These are phyloP conservation scores for Amanita pseudoporphyria DNA, from an alignment of 768 basidiomycete species.

Conservation along the genomic window DNA sequence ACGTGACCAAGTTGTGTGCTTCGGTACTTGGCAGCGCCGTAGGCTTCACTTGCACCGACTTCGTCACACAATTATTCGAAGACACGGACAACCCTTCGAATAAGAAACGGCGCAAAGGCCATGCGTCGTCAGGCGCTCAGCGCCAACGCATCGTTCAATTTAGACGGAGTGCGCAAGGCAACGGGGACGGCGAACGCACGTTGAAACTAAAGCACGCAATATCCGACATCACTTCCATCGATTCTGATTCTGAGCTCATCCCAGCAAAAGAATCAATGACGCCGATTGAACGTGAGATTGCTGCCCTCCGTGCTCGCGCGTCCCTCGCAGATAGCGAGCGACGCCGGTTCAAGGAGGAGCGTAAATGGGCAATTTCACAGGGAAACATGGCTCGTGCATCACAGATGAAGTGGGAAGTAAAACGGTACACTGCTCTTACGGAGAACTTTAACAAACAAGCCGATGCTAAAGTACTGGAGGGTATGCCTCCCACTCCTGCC, in stretches of 20 bases:
- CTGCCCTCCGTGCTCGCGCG: constrained; percentile 64
- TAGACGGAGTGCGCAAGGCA: constrained; percentile 29
- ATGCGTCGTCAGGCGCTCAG: constrained; percentile 12
- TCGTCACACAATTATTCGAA: constrained; percentile 58
- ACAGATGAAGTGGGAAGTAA: constrained; percentile 80
- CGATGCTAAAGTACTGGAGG: constrained; percentile 56
- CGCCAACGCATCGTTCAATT: constrained; percentile 38
- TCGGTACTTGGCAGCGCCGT: constrained; percentile 59
- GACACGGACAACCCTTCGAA: constrained; percentile 26
- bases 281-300: constrained; percentile 66
- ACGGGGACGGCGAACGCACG: constrained; percentile 16
- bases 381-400: constrained; percentile 66
- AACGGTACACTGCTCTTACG: constrained; percentile 70
- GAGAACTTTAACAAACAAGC: constrained; percentile 77
- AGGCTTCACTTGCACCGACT: constrained; percentile 63
- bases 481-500: constrained; percentile 28
- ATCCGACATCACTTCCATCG: constrained; percentile 61
- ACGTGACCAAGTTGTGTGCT: constrained; percentile 44
- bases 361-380: constrained; percentile 77
- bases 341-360: constrained; percentile 75
- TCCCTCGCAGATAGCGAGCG: constrained; percentile 78
- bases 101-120: constrained; percentile 23
- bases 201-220: constrained; percentile 22
- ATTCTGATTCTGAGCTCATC: constrained; percentile 57
- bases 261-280: constrained; percentile 49